A percentile compares a stretch with the other conserved stretches of the same genome.
phyloP scores from a whole-genome alignment of 306 rosid genomes.

The Dryas octopetala region DNA sequence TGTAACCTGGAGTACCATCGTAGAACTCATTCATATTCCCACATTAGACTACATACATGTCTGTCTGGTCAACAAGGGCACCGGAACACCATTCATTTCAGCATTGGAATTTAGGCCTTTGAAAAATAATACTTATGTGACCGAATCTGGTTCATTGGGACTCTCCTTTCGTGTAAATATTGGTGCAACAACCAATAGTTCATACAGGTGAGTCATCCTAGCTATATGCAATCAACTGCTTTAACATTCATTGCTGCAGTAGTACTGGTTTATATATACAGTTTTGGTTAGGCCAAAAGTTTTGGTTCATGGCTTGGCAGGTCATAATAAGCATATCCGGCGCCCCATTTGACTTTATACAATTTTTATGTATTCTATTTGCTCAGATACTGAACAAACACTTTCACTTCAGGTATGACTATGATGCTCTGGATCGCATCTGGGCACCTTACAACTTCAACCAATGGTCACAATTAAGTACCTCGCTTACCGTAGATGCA shows the following conservation, averaged over 20 bases:
- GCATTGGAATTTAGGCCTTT: constrained; percentile 51
- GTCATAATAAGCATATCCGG: too few species aligned
- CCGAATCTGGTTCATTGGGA: constrained; percentile 17
- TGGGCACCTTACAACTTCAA: constrained; percentile 37
- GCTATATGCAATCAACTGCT: not conserved
- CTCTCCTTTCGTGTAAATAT: constrained; percentile 26
- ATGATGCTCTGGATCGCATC: constrained; percentile 44
- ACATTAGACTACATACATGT: constrained; percentile 32
- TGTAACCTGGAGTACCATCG: not conserved
- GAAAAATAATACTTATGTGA: constrained; percentile 19
- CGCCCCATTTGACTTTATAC: too few species aligned
- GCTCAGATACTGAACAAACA: not conserved
- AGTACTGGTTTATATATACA: too few species aligned
- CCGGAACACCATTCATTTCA: constrained; percentile 59
- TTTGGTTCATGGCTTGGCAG: too few species aligned
- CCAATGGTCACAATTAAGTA: constrained; percentile 2
- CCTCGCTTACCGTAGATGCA: constrained; percentile 16
- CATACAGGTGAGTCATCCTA: constrained; percentile 36
- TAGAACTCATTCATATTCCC: constrained; percentile 43
- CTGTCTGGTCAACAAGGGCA: constrained; percentile 39
- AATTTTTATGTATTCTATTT: too few species aligned
- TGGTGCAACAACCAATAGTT: constrained; percentile 30
- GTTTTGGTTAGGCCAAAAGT: too few species aligned
- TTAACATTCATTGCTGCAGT: not conserved
- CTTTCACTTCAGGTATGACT: constrained; percentile 20